A percentile compares a stretch with the other conserved stretches of the same genome.
phyloP scores from a whole-genome alignment of 1,284 basidiomycete genomes.

The Naganishia sp. region DNA sequence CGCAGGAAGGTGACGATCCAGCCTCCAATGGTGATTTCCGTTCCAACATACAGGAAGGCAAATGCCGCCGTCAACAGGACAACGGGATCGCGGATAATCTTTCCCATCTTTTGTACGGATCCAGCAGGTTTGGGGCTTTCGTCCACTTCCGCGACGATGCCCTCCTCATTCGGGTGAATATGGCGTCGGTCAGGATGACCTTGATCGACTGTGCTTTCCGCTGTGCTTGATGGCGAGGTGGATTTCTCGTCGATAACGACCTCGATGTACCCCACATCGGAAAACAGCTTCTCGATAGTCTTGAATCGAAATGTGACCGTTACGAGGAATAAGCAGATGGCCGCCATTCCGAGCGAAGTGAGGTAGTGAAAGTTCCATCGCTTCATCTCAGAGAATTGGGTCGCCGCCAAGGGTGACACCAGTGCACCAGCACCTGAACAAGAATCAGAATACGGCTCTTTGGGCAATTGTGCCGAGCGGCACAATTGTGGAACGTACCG shows the following conservation, averaged over 20 bases:
- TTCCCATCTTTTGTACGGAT: conserved; percentile 22
- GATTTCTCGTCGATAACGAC: background rate
- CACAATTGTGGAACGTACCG: conserved; percentile 45
- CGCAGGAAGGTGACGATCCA: conserved; percentile 32
- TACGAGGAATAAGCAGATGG: conserved; percentile 56
- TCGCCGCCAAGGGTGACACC: conserved; percentile 65
- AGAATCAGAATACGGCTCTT: background rate
- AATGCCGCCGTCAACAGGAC: conserved; percentile 28
- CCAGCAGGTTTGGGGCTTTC: conserved; percentile 2
- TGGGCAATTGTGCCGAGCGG: background rate
- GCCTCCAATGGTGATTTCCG: conserved; percentile 32
- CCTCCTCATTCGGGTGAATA: background rate
- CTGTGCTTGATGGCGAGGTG: background rate
- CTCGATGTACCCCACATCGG: conserved; percentile 24
- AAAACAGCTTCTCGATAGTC: conserved; percentile 58
- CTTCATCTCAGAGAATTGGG: conserved; percentile 62
- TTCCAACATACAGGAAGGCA: conserved; percentile 31
- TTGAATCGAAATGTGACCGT: conserved; percentile 58
- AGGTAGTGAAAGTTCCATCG: conserved; percentile 66
- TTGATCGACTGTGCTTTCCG: background rate
- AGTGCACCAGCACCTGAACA: conserved; percentile 61
- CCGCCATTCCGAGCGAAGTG: conserved; percentile 61
- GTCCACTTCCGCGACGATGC: background rate
- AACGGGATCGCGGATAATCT: conserved; percentile 22
- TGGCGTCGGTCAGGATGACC: background rate